Base-by-base conservation (phyloP, 805 yeast genomes). In the Brettanomyces sp. region DNA sequence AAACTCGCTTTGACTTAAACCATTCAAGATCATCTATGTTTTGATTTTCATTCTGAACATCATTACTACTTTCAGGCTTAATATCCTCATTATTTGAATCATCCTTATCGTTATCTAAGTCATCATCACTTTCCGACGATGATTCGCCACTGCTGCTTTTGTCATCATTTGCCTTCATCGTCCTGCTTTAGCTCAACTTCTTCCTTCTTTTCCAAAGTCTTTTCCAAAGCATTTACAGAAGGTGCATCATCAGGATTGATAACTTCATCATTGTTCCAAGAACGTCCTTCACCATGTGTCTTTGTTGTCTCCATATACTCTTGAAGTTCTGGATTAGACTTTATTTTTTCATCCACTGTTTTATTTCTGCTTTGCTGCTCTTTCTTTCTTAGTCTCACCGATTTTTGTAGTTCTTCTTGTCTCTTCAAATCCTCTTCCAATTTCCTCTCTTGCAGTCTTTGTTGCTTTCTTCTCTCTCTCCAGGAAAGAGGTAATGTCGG, bases 221-320 rank as follows among this genome's bases (percentile, higher is more conserved):
- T 65, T 45, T 70, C 77, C 43, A 73, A 60, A 5, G 63, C 76
- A 46, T 64, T 64, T 6, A 67, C 49, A 0, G 76, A 65, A 18
- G 79, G 76, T 0, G 67, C 76, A 23, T 75, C 76, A 1, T 63
- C 56, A 7, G 68, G 70, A 54, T 66, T 72, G 5, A 72, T 76
- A 24, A 67, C 60, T 34, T 70, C 68, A 52, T 85, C 87, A 58
- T 80, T 79, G 3, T 80, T 78, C 91, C 95, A 86, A 0, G 95
- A 80, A 52, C 80, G 76, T 4, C 74, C 74, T 57, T 82, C 82
- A 33, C 74, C 68, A 4, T 83, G 66, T 1, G 95, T 91, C 55
- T 85, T 85, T 80, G 87, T 84, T 4, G 85, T 84, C 52, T 85
- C 85, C 63, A 91, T 72, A 53, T 76, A 91, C 59, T 93, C 98